Percentiles rank a stretch among this genome's conserved stretches.
These are phyloP conservation scores for Quercus engelmannii DNA, from an alignment of 306 rosid genomes.

Conservation along the genomic window DNA sequence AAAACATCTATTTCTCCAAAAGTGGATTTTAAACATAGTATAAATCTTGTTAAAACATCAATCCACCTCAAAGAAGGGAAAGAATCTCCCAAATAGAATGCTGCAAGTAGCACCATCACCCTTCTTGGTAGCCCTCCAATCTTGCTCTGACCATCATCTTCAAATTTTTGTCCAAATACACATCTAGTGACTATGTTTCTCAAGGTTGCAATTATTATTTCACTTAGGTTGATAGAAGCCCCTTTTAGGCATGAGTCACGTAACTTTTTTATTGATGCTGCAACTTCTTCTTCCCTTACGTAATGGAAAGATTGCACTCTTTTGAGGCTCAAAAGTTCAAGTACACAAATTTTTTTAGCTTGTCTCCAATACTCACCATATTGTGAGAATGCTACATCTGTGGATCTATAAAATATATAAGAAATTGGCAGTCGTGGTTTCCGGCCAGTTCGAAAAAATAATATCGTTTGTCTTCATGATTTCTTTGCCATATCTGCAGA, in stretches of 20 bases:
- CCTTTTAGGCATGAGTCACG: neutral
- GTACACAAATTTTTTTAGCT: too few species aligned
- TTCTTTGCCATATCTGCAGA: neutral
- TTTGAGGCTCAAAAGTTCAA: too few species aligned
- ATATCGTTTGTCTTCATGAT: neutral
- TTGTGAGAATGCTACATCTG: neutral
- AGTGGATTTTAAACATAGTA: neutral
- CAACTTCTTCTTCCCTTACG: slow-evolving; percentile 5
- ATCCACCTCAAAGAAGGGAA: neutral
- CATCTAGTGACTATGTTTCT: neutral
- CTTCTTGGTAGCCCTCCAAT: neutral
- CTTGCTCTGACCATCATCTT: neutral
- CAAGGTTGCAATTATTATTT: neutral
- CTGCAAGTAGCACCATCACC: neutral
- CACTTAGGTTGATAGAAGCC: neutral
- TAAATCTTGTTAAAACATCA: neutral
- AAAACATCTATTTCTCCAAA: neutral
- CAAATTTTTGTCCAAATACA: neutral
- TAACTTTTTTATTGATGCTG: neutral
- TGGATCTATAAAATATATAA: neutral
- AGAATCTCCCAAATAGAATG: neutral
- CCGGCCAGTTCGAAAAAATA: neutral
- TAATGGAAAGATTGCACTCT: too few species aligned
- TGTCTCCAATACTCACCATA: neutral
- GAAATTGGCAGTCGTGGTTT: neutral